Percentiles rank a stretch among this genome's conserved stretches.
These are phyloP conservation scores for Neofusicoccum ribis DNA, from an alignment of 2,329 filamentous ascomycete species.

Conservation along the genomic window DNA sequence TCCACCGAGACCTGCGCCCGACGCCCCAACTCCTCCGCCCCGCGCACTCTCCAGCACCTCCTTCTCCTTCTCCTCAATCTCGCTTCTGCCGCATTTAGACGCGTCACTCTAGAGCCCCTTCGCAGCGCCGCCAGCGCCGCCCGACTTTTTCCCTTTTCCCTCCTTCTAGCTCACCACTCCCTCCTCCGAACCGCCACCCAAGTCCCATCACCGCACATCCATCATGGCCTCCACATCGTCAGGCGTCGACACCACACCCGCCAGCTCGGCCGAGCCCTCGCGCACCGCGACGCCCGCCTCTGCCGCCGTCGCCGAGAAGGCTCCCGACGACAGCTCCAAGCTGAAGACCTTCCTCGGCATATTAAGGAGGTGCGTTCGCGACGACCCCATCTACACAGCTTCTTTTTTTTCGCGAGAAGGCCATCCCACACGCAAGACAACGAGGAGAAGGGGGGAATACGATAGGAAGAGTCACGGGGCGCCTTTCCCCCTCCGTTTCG, in stretches of 20 bases:
- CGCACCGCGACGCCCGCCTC: slow-evolving; percentile 36
- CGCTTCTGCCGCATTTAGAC: slow-evolving; percentile 17
- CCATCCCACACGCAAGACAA: neutral
- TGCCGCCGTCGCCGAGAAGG: slow-evolving; percentile 50
- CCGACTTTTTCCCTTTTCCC: slow-evolving; percentile 12
- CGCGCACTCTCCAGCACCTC: neutral
- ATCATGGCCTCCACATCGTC: slow-evolving; percentile 27
- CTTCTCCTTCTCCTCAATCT: slow-evolving; percentile 11
- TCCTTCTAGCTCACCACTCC: neutral
- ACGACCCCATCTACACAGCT: too few relatives aligned
- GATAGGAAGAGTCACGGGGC: neutral
- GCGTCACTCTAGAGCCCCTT: slow-evolving; percentile 15
- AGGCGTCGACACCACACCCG: slow-evolving; percentile 27
- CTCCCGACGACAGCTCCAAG: slow-evolving; percentile 79
- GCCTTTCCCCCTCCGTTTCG: neutral
- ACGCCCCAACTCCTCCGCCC: neutral
- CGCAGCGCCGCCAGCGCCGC: neutral
- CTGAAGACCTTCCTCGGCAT: slow-evolving; percentile 86
- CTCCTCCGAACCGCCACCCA: neutral
- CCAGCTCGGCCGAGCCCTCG: slow-evolving; percentile 37
- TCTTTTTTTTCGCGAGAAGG: too few relatives aligned
- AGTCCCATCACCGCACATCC: neutral
- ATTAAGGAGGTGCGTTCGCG: slow-evolving; percentile 70
- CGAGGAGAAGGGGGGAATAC: neutral
- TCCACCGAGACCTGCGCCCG: neutral